Evolutionary conservation across 176 grass and related monocot genomes (phyloP), one percentile per base, ranked within the genome.

Genomic region (Chrysopogon serrulatus): DNA sequence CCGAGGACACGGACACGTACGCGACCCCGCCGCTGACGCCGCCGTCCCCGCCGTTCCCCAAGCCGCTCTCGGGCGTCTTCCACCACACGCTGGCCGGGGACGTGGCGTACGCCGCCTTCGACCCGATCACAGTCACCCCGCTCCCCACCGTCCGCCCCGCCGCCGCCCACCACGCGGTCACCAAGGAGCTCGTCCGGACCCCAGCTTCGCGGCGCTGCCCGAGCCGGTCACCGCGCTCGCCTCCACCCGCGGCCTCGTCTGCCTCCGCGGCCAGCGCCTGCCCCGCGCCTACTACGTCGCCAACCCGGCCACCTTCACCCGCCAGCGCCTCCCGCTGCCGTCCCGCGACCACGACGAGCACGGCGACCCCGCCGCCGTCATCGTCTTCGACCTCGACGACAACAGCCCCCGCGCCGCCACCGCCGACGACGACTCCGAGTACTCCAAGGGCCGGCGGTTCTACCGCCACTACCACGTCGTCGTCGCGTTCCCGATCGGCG

Each of bases 221-320:
- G 89, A 92, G 86, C 0, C 4, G 6, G 84, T 88, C 0, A 6
- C 37, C 45, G 45, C 83, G 33, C 73, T 79, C 54, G 89, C 91
- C 1, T 97, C 94, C 26, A 63, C 84, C 4, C 79, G 48, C n/a
- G 94, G 91, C 35, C 65, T 97, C 82, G 82, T 97, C 73, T 91
- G 89, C 73, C 63, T 88, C 33, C 86, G 84, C 85, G 91, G 89
- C 19, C 85, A 89, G 89, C 19, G 10, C 10, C 14, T 2, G 14
- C 9, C 27, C 60, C 2, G 37, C 12, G 21, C 10, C 57, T 97
- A 94, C 90, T 91, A 94, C 86, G 59, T 97, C 44, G 78, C 83
- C 68, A 97, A 97, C 84, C 89, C 94, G 21, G 34, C 59, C 81
- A 92, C 87, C 74, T 42, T 45, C 87, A 1, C 5, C 2, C 66